Evolutionary conservation across 495 filamentous ascomycete species (phyloP), one percentile per base, ranked within the genome.

Genomic region (Schizothecium vesticola): DNA sequence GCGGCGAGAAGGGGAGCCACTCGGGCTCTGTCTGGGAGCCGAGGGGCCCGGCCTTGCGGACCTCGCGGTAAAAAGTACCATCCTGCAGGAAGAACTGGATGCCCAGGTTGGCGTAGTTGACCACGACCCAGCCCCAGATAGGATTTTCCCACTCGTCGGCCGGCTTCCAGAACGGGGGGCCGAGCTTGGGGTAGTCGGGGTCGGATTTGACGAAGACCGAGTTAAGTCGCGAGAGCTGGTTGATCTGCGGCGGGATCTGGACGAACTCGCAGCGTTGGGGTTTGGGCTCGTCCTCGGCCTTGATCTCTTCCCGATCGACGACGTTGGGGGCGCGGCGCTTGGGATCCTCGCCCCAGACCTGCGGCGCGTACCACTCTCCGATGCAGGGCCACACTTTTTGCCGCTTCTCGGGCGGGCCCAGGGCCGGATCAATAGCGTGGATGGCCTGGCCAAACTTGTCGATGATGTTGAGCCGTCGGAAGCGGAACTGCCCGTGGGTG

Each of bases 101-200:
- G 0, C 80, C 81, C 25, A 70, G 61, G 68, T 87, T 77, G 59
- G 70, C 76, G 68, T 80, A 86, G 76, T 88, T 87, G 66, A 80
- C 66, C 0, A 87, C 72, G 0, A 87, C 36, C 85, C 85, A 87
- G 1, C 86, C 85, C 79, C 80, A 87, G 65, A 86, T 76, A 22
- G 84, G 85, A 56, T 78, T 79, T 59, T 86, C 85, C 75, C 75
- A 82, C 24, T 85, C 81, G 0, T 64, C 55, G 7, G 68, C 36
- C 1, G 69, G 64, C 10, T 67, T 65, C 79, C 77, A 81, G 63
- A 59, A 21, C n/a, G 61, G 24, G 0, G 19, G 19, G 19, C 36
- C 33, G 9, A 3, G 2, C 28, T 22, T 31, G 6, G 23, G 23
- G 28, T 8, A 21, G 24, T 65, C 57, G 3, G 25, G 26, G 1